A percentile compares a stretch with the other conserved stretches of the same genome.
These are phyloP conservation scores for Rhodotorula sphaerocarpa DNA, from an alignment of 768 basidiomycete species.

Conservation along the genomic window DNA sequence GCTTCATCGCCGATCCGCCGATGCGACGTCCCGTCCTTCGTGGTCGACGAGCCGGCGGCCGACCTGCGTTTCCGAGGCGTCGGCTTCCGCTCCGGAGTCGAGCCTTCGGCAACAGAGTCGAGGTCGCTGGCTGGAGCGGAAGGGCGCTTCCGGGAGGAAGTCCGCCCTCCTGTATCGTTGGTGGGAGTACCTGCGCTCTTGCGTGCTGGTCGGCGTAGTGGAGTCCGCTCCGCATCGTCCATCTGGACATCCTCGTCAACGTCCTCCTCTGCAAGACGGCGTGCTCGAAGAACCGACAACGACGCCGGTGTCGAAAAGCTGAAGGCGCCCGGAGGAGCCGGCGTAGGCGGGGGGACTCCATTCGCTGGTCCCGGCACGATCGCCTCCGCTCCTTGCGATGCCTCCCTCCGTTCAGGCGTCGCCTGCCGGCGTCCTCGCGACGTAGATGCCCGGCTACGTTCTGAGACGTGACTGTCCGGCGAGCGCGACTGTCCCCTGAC, in stretches of 20 bases:
- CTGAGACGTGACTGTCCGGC: no score
- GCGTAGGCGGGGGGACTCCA: background rate
- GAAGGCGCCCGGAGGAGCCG: constrained; percentile 30
- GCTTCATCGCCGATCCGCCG: no score
- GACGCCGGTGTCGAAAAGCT: no score
- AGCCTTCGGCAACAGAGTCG: background rate
- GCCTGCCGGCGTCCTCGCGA: background rate
- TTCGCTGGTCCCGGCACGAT: background rate
- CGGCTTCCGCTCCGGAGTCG: background rate
- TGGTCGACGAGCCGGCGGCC: background rate
- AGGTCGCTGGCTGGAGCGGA: no score
- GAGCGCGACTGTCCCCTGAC: no score
- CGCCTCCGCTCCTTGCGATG: no score
- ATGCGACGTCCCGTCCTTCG: no score
- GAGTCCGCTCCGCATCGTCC: background rate
- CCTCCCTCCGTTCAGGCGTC: background rate
- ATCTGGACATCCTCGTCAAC: background rate
- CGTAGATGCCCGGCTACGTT: no score
- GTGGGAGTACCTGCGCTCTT: no score
- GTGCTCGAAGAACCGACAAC: no score
- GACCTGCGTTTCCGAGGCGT: background rate
- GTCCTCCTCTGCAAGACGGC: background rate
- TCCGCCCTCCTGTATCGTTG: background rate
- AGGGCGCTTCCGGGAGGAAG: no score
- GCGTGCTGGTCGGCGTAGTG: background rate